These are phyloP conservation scores for Cucumis cinereus DNA, from an alignment of 306 rosid species.

Conservation along the genomic window DNA sequence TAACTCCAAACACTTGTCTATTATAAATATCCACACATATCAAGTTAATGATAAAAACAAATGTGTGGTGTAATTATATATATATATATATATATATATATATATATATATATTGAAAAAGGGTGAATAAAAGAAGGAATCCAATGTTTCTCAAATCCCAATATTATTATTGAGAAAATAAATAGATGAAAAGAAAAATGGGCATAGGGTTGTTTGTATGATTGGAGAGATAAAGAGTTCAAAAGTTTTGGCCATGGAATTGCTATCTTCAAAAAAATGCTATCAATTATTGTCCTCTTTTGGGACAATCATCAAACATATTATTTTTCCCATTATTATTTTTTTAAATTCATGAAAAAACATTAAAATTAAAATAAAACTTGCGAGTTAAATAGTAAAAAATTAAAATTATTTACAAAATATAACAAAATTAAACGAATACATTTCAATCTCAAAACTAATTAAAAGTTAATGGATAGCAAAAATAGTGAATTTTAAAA, in stretches of 20 bases:
- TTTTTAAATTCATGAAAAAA: too few species aligned
- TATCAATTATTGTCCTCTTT: conserved; percentile 1
- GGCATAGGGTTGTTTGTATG: background rate
- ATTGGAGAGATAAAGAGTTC: background rate
- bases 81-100: background rate
- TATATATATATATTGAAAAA: background rate
- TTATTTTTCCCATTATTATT: too few species aligned
- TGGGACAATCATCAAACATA: background rate
- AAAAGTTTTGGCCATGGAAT: background rate
- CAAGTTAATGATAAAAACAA: background rate
- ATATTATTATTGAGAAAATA: background rate
- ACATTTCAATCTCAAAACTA: too few species aligned
- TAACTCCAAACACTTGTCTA: background rate
- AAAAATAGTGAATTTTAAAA: background rate
- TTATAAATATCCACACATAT: background rate
- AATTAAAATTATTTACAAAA: too few species aligned
- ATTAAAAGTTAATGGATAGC: background rate
- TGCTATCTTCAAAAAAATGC: background rate
- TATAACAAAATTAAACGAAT: too few species aligned
- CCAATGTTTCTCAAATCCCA: background rate
- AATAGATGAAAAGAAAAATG: background rate
- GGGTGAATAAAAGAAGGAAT: background rate
- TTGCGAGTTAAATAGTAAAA: too few species aligned
- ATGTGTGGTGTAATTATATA: background rate
- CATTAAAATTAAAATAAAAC: too few species aligned